These are phyloP conservation scores for Cryptosporidium baileyi DNA, from an alignment of 169 alveolate species.

Conservation along the genomic window DNA sequence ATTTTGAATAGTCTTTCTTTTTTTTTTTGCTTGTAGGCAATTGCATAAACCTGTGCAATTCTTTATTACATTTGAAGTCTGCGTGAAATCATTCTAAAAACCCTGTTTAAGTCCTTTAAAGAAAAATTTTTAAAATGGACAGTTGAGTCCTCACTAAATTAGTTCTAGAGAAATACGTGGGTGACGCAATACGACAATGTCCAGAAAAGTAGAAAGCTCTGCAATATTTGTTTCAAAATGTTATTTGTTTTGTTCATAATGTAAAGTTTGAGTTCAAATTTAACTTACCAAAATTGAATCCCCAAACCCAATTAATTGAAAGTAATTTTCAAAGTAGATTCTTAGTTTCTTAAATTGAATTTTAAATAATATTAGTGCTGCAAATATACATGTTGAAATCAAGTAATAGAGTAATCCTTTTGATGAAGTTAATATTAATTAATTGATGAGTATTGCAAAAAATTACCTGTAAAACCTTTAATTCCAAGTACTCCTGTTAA, in stretches of 20 bases:
- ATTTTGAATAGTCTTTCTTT: not conserved
- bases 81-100: no score
- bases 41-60: no score
- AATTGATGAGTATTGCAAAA: not conserved
- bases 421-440: not conserved
- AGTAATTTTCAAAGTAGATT: no score
- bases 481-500: constrained; percentile 34
- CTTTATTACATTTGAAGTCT: no score
- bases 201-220: constrained; percentile 60
- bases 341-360: no score
- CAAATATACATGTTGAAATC: not conserved
- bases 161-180: not conserved
- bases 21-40: no score
- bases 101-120: no score
- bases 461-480: constrained; percentile 42
- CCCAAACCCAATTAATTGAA: not conserved
- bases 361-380: no score
- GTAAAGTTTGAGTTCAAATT: not conserved
- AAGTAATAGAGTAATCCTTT: constrained; percentile 16
- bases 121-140: no score
- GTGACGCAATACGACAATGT: constrained; percentile 28
- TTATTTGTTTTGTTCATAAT: no score
- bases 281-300: constrained; percentile 55
- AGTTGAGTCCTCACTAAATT: not conserved
- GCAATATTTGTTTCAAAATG: not conserved